A percentile compares a stretch with the other conserved stretches of the same genome.
Evolutionary conservation across 23 red algal species (phyloP).

Genomic region (Gracilariopsis chorda): DNA sequence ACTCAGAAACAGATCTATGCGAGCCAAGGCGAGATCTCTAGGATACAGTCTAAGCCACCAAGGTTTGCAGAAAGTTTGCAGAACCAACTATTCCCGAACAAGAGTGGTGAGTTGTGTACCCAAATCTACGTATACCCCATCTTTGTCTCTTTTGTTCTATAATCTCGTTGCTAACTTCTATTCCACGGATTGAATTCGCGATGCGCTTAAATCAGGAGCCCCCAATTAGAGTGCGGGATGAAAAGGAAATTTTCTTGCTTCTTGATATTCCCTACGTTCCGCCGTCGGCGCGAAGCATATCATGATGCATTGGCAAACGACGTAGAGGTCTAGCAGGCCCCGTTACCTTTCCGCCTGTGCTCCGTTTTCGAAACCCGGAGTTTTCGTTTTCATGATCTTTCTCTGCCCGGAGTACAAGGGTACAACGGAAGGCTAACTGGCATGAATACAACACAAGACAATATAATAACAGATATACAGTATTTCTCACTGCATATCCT

Average conservation of each 20-base stretch:
- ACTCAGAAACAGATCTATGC: slow-evolving; percentile 36
- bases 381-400: background rate
- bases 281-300: slow-evolving; percentile 45
- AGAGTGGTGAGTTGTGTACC: slow-evolving; percentile 18
- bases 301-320: background rate
- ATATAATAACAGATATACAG: background rate
- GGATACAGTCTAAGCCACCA: slow-evolving; percentile 54
- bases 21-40: slow-evolving; percentile 23
- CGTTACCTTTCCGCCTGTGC: background rate
- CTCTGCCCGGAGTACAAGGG: background rate
- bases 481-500: background rate
- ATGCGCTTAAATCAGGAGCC: slow-evolving; percentile 46
- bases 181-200: too few species aligned
- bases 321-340: too few species aligned
- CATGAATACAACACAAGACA: background rate
- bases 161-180: too few species aligned
- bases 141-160: too few species aligned
- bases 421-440: background rate
- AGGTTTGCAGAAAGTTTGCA: slow-evolving; percentile 33
- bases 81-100: slow-evolving; percentile 7
- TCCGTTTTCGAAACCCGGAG: background rate
- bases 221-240: slow-evolving; percentile 21
- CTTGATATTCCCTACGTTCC: slow-evolving; percentile 52
- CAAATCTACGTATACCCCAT: background rate
- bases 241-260: slow-evolving; percentile 44